These are phyloP conservation scores for Xylaria venustula DNA, from an alignment of 495 filamentous ascomycete species.

Conservation along the genomic window DNA sequence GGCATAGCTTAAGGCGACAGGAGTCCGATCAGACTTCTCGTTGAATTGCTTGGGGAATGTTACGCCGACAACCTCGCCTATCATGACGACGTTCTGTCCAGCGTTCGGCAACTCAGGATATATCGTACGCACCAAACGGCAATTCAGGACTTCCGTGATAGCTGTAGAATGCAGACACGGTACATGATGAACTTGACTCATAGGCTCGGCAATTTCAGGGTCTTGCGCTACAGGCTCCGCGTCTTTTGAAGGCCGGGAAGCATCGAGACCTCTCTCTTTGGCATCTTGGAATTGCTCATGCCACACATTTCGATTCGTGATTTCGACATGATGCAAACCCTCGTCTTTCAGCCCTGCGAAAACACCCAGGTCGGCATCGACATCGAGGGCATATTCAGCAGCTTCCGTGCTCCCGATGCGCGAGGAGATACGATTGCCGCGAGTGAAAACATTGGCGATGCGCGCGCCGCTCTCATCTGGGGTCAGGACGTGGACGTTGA, in stretches of 20 bases:
- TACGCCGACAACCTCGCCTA: conserved; percentile 6
- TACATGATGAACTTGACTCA: conserved; percentile 2
- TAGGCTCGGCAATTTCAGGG: not conserved
- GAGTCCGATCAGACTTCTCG: not conserved
- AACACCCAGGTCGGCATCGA: conserved; percentile 10
- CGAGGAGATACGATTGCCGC: conserved; percentile 5
- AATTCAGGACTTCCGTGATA: conserved; percentile 8
- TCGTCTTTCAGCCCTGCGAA: not conserved
- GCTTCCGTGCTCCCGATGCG: not conserved
- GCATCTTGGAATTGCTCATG: conserved; percentile 10
- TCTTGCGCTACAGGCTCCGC: not conserved
- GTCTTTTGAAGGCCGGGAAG: not conserved
- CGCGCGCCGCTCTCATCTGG: conserved; percentile 39
- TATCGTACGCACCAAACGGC: conserved; percentile 9
- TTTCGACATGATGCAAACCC: not conserved
- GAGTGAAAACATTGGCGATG: conserved; percentile 44
- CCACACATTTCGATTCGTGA: conserved; percentile 6
- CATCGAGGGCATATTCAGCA: not conserved
- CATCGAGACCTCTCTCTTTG: not conserved
- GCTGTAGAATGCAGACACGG: not conserved
- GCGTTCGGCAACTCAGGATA: conserved; percentile 7
- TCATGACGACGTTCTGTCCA: conserved; percentile 7
- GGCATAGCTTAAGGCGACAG: conserved; percentile 11
- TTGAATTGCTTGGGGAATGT: not conserved
- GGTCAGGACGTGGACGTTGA: conserved; percentile 51